Conservation (phyloP, 2,329 filamentous ascomycete genomes). For the Penicillium vulpinum region DNA sequence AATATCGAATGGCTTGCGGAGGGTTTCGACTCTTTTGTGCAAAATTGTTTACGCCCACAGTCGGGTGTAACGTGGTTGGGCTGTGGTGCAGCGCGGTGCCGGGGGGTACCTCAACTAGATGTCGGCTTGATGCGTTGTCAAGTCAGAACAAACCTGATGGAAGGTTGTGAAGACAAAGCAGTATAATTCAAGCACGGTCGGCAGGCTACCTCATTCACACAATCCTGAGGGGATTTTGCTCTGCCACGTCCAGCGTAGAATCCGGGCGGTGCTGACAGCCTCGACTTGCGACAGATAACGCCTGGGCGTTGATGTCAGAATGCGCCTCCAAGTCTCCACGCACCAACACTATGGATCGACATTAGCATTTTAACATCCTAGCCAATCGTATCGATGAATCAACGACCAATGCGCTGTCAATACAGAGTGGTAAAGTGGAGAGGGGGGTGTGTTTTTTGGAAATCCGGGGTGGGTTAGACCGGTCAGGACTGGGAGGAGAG, state of each 20-base stretch:
- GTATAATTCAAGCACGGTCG: constrained; percentile 31
- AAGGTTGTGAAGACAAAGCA: constrained; percentile 25
- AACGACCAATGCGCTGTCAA: constrained; percentile 32
- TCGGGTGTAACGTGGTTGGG: constrained; percentile 47
- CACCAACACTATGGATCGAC: constrained; percentile 22
- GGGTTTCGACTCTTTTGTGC: constrained; percentile 36
- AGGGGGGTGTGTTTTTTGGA: constrained; percentile 19
- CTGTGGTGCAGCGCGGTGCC: constrained; percentile 45
- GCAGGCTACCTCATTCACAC: constrained; percentile 23
- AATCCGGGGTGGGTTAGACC: constrained; percentile 31
- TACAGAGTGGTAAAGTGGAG: constrained; percentile 18
- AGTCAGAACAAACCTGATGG: constrained; percentile 27
- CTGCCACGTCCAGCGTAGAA: constrained; percentile 28
- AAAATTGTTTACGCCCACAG: constrained; percentile 31
- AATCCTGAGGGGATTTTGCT: constrained; percentile 15
- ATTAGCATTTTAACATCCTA: constrained; percentile 26
- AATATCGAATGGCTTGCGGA: constrained; percentile 28
- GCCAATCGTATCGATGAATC: constrained; percentile 13
- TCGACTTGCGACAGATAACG: constrained; percentile 15
- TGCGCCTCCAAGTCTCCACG: constrained; percentile 23
- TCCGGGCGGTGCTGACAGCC: constrained; percentile 31
- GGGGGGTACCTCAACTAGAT: constrained; percentile 34
- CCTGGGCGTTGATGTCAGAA: constrained; percentile 29
- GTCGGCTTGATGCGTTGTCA: constrained; percentile 47
- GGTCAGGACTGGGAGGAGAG: constrained; percentile 26